Base-by-base conservation (phyloP, 495 filamentous ascomycete species). In the Parmelia sp. region DNA sequence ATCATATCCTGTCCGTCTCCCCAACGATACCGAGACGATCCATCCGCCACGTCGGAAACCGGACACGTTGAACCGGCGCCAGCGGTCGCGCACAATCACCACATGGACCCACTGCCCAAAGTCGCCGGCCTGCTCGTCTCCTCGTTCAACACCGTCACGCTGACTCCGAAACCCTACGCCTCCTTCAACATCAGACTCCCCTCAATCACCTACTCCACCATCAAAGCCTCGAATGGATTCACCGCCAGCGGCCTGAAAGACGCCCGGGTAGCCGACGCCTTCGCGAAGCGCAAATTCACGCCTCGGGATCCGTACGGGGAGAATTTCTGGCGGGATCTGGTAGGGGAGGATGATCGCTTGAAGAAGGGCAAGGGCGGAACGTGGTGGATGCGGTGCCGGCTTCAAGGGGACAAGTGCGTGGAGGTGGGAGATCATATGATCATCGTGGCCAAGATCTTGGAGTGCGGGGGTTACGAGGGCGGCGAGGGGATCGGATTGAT, bases 181-280 rank as follows among this genome's bases (percentile, higher is more conserved):
- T 86, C 86, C 40, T 92, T 96, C 82, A 96, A 96, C 69, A 81
- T 96, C 64, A 81, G 80, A 29, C 76, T 81, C 9, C 90, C 90
- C 14, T 90, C 87, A 37, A 82, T 82, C n/a, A 96, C 89, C 4
- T 75, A 86, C 42, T 77, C 79, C 63, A 88, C 89, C 0, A 78
- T 96, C 6, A 68, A 77, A 40, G 65, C 71, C 10, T 84, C 76
- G 0, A 63, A 70, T 5, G 69, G 74, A 2, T 82, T 83, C 68
- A 68, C 36, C 71, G 37, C 74, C 73, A 15, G 62, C 62, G 19
- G 63, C 60, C 39, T 71, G 64, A 8, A 77, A 71, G 12, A 74
- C 74, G 9, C 71, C 65, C 21, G 37, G 1, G 72, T 79, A 3
- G 80, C 80, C 6, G 66, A 75, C n/a, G 76, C 77, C 33, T 82